Conservation (phyloP, 192 early-diverging fungal genomes). For the Coemansia sp. region DNA sequence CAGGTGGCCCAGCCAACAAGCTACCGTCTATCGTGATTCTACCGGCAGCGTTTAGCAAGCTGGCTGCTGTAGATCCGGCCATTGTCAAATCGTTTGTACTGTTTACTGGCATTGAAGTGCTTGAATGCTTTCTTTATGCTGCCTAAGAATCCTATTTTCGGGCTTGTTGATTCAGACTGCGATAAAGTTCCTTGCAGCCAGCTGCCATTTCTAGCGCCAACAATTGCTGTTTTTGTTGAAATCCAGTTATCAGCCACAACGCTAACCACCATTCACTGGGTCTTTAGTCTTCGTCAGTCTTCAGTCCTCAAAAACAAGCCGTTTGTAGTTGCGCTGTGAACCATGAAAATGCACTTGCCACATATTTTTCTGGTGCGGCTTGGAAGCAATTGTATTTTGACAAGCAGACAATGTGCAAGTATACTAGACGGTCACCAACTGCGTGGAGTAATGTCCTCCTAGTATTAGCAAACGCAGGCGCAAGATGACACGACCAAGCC, state of each 20-base stretch:
- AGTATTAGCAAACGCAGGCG: no score
- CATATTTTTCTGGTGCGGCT: neutral
- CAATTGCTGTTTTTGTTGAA: neutral
- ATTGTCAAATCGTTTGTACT: slow-evolving; percentile 47
- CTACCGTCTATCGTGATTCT: slow-evolving; percentile 23
- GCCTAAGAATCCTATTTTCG: neutral
- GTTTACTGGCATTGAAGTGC: slow-evolving; percentile 45
- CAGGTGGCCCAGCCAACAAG: neutral
- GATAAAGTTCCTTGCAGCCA: neutral
- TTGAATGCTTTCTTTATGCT: slow-evolving; percentile 23
- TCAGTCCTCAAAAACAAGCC: neutral
- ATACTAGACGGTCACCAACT: no score
- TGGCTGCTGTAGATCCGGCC: slow-evolving; percentile 14
- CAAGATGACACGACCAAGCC: no score
- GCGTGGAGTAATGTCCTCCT: no score
- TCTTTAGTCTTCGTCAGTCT: neutral
- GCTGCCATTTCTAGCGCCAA: neutral
- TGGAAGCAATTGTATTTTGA: neutral
- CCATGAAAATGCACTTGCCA: neutral
- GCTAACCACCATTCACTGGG: neutral
- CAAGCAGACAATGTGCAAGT: neutral
- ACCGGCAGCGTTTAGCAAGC: slow-evolving; percentile 26
- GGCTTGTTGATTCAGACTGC: no score
- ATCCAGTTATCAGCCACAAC: neutral
- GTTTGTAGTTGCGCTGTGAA: no score